Percentiles rank a stretch among this genome's conserved stretches.
Evolutionary conservation across 202 grass and related monocot species (phyloP).

Genomic region (Setaria italica): DNA sequence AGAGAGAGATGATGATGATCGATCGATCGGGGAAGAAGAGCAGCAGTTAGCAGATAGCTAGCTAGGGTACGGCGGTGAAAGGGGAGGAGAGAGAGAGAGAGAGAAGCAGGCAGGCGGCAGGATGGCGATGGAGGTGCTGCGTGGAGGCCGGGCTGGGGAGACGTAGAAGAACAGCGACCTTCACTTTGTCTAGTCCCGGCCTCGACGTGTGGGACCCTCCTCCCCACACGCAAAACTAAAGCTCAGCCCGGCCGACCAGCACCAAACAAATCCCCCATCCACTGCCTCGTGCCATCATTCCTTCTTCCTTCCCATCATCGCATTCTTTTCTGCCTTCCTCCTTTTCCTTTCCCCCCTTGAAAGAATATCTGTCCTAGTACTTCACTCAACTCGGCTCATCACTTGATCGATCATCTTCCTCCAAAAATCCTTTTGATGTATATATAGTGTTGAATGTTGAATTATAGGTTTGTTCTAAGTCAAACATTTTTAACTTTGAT

Average conservation of each 20-base stretch:
- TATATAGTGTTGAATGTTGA: too few species aligned
- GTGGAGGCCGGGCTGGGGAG: conserved; percentile 35
- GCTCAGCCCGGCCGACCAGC: conserved; percentile 21
- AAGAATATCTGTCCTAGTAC: background rate
- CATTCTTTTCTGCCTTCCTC: background rate
- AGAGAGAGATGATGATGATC: background rate
- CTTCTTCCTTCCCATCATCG: background rate
- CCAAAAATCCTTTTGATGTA: too few species aligned
- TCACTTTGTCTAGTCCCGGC: conserved; percentile 18
- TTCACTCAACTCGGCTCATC: too few species aligned
- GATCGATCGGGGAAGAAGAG: background rate
- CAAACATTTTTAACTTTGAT: too few species aligned
- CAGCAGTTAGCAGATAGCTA: background rate
- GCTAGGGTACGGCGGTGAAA: conserved; percentile 42
- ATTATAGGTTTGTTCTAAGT: too few species aligned
- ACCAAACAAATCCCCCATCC: conserved; percentile 64
- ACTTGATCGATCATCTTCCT: too few species aligned
- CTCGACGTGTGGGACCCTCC: conserved; percentile 26
- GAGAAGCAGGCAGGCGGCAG: background rate
- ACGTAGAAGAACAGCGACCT: conserved; percentile 66
- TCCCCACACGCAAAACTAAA: background rate
- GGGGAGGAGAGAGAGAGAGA: background rate
- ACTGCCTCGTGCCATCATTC: conserved; percentile 55
- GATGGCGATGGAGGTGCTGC: background rate
- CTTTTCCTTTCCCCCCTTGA: background rate